Evolutionary conservation across 2,329 filamentous ascomycete genomes (phyloP).

Genomic region (Thelonectria blattea): DNA sequence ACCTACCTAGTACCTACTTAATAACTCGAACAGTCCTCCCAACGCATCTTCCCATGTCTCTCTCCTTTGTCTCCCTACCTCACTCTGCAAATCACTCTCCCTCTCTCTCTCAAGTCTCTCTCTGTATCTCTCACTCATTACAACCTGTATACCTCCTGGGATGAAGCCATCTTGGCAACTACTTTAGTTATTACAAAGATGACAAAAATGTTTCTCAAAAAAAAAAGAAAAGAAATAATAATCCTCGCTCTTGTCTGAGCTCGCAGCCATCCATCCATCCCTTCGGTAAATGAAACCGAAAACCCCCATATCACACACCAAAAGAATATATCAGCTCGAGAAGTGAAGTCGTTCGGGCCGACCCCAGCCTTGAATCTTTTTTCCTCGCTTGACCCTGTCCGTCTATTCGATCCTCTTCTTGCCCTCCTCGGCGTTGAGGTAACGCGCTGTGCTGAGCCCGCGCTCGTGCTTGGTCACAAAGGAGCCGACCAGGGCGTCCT

Average conservation of each 20-base stretch:
- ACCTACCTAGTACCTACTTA: conserved; percentile 12
- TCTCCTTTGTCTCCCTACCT: conserved; percentile 3
- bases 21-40: conserved; percentile 20
- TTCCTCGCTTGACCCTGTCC: conserved; percentile 7
- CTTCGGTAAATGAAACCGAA: conserved; percentile 17
- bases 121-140: conserved; percentile 23
- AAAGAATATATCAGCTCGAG: neutral
- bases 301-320: conserved; percentile 9
- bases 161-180: conserved; percentile 20
- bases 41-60: conserved; percentile 5
- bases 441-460: conserved; percentile 80
- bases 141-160: conserved; percentile 16
- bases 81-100: conserved; percentile 1
- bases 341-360: conserved; percentile 10
- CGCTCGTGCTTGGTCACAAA: conserved; percentile 75
- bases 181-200: conserved; percentile 30
- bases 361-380: conserved; percentile 3
- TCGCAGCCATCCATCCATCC: conserved; percentile 6
- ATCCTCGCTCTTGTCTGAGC: conserved; percentile 1
- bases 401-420: conserved; percentile 94
- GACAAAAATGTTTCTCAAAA: conserved; percentile 14
- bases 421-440: conserved; percentile 89
- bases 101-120: conserved; percentile 1
- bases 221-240: conserved; percentile 8
- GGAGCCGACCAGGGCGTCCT: conserved; percentile 80